Evolutionary conservation across 371 early-diverging fungal species (phyloP), one percentile per base, ranked within the genome.

Genomic region (Coemansia sp.): DNA sequence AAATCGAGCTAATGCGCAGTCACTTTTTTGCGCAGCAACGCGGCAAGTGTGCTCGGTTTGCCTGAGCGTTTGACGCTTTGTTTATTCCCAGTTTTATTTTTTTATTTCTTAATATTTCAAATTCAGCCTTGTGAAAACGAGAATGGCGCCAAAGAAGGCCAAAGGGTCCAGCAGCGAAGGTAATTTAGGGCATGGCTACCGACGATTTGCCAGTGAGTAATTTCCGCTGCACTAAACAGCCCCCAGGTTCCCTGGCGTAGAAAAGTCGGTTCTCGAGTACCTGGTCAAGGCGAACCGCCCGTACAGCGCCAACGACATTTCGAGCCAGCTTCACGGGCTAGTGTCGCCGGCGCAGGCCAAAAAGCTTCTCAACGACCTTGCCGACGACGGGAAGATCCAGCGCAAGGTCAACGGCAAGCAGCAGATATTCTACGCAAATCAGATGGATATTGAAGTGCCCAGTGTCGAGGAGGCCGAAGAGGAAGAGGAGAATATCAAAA

Each of bases 291-390:
- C 56, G 32, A 83, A 83, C 68, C 67, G 86, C 11, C 86, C 86
- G 4, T 86, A 85, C 70, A 78, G 76, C 62, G 81, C 84, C 10
- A 77, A 67, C 43, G 86, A 86, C 59, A 76, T 86, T n/a, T 82
- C 77, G 59, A 78, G 70, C 32, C 83, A 84, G 72, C 73, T 85
- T 20, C 80, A 81, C 30, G 76, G 73, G 26, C 67, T 52, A 10
- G 77, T 77, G 34, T 62, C 71, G 14, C 62, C 66, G 2, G 57
- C 66, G 2, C 59, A 57, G 31, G 80, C 74, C 1, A 61, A 74
- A 41, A 84, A 84, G 63, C 36, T 72, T 0, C 78, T 84, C 47
- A 67, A 68, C 39, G 53, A 69, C 16, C 66, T 81, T 8, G 82
- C 77, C 3, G 79, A 82, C 51, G 73, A 77, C 3, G 57, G 64